phyloP scores from a whole-genome alignment of 139 green algal genomes.

The Micractinium conductrix region DNA sequence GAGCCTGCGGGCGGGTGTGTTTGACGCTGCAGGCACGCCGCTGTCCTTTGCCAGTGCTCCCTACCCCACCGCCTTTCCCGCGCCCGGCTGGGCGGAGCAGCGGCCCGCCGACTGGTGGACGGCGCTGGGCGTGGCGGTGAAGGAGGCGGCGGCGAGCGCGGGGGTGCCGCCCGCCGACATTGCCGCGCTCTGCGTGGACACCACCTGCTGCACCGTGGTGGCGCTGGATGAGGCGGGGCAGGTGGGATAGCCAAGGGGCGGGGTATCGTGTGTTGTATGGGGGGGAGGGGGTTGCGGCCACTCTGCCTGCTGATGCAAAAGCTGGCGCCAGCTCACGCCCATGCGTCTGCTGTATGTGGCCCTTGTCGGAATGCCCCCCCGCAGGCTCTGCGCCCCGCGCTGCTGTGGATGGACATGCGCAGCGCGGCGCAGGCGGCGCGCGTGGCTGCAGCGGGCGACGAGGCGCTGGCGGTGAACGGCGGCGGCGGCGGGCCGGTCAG shows the following conservation, averaged over 20 bases:
- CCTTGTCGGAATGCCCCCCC: not conserved
- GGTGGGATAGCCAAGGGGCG: not conserved
- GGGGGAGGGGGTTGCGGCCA: too few relatives aligned
- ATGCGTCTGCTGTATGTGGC: not conserved
- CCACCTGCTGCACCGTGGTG: constrained; percentile 88
- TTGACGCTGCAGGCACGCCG: constrained; percentile 59
- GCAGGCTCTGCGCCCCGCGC: constrained; percentile 64
- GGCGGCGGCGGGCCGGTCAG: constrained; percentile 72
- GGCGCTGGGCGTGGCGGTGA: constrained; percentile 62
- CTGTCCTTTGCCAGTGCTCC: constrained; percentile 44
- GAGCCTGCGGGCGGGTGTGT: constrained; percentile 65
- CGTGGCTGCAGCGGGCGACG: constrained; percentile 61
- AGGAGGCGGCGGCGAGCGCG: constrained; percentile 46
- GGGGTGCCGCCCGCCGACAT: constrained; percentile 42
- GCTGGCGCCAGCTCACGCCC: not conserved
- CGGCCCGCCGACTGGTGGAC: constrained; percentile 74
- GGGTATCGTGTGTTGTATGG: too few relatives aligned
- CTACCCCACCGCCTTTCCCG: constrained; percentile 69
- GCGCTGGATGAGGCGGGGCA: constrained; percentile 57
- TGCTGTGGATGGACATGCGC: constrained; percentile 89
- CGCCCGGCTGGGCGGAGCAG: constrained; percentile 80
- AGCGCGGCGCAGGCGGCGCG: constrained; percentile 62
- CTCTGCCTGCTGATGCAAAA: too few relatives aligned
- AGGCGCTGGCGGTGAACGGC: constrained; percentile 75
- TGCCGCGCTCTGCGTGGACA: constrained; percentile 73